phyloP scores from a whole-genome alignment of 208 protist species.

The Leishmania aethiopica region DNA sequence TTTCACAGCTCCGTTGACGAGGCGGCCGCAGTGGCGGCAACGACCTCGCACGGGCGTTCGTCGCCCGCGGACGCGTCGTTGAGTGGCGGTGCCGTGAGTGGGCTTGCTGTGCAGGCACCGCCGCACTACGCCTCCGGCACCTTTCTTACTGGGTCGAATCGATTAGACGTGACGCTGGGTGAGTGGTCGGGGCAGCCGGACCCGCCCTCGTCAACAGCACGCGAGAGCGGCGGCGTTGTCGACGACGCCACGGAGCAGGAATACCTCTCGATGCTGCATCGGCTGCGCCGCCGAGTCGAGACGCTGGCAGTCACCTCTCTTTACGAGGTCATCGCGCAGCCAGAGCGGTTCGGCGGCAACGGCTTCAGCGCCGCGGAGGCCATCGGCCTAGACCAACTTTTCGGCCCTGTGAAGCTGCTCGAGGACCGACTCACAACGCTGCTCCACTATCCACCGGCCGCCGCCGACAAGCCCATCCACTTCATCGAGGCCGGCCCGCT shows the following conservation, averaged over 20 bases:
- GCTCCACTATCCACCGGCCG: slow-evolving; percentile 57
- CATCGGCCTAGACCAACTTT: slow-evolving; percentile 74
- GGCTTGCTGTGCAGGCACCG: slow-evolving; percentile 26
- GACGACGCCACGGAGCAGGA: slow-evolving; percentile 66
- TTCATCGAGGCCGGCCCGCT: slow-evolving; percentile 74
- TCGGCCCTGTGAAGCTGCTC: slow-evolving; percentile 77
- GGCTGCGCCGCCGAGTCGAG: slow-evolving; percentile 55
- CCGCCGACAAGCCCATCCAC: slow-evolving; percentile 69
- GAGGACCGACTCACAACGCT: slow-evolving; percentile 74
- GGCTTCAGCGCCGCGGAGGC: slow-evolving; percentile 69
- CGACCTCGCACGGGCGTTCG: neutral
- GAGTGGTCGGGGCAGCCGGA: slow-evolving; percentile 66
- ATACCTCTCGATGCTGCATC: slow-evolving; percentile 78
- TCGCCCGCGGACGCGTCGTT: neutral
- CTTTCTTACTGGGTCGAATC: slow-evolving; percentile 61
- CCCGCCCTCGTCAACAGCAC: slow-evolving; percentile 28
- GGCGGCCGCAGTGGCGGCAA: slow-evolving; percentile 5
- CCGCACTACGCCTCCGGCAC: slow-evolving; percentile 42
- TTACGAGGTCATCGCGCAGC: slow-evolving; percentile 52
- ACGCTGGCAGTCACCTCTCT: slow-evolving; percentile 63
- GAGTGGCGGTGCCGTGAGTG: slow-evolving; percentile 2
- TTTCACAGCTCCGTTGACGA: slow-evolving; percentile 73
- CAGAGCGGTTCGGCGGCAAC: slow-evolving; percentile 52
- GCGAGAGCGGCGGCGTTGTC: slow-evolving; percentile 17
- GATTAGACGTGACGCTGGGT: slow-evolving; percentile 62